Base-by-base conservation (phyloP, 805 yeast species). In the Saccharomycopsis guyanensis region DNA sequence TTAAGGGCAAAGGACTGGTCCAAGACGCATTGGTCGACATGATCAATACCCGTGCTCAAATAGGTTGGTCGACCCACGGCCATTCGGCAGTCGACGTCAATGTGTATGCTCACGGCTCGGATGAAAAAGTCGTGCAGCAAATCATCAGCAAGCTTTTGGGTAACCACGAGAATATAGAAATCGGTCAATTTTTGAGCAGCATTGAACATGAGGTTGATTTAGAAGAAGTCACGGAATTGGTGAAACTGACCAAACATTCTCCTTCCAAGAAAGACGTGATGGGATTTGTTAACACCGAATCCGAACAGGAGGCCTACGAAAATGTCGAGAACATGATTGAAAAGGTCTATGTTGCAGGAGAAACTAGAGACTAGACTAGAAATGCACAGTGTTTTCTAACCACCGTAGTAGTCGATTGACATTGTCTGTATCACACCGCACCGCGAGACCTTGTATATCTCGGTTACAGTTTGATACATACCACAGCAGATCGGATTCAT, bases 21-120 rank as follows among this genome's bases (percentile, higher is more conserved):
- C 61, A 58, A 50, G 78, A 78, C 50, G 65, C 70, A 34, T 62
- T 87, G 47, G 82, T 85, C 57, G 71, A 79, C 46, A 74, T 89
- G 74, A 74, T 87, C 8, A 83, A 95, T 0, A 57, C 65, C n/a
- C 76, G 95, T 53, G 87, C 97, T 0, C 84, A 84, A 62, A 77
- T 87, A 15, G 97, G 96, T n/a, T 89, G 96, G 96, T 73, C 95
- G 7, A 89, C 97, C 0, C 95, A 87, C 58, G 97, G 97, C 25
- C 97, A 89, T 63, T 81, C 95, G 18, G 96, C 96, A 0, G 96
- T 89, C 13, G 97, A 89, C 63, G 96, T 89, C 32, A 89, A 91
- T 58, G 84, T 91, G 41, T 89, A 89, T 60, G 96, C 83, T 0
- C 74, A 81, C 60, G 73, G 88, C 27, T 82, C 82, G 56, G 76